These are phyloP conservation scores for Termitomyces sp. DNA, from an alignment of 768 basidiomycete genomes.

Conservation along the genomic window DNA sequence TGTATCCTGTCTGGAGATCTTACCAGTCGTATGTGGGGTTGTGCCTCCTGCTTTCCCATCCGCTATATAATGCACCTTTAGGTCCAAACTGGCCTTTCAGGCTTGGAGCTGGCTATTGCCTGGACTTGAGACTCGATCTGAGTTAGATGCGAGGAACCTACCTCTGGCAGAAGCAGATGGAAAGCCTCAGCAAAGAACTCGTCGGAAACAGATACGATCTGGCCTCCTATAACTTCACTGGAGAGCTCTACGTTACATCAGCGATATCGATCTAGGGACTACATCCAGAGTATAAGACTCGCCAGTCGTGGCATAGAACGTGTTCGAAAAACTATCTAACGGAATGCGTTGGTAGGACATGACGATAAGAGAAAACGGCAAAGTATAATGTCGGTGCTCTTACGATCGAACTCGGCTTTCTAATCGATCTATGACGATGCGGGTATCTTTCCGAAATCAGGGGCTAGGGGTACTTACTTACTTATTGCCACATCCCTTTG, in stretches of 20 bases:
- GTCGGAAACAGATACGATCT: constrained; percentile 77
- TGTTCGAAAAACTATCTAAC: constrained; percentile 41
- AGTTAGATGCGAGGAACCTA: constrained; percentile 28
- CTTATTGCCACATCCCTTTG: background rate
- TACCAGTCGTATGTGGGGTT: constrained; percentile 90
- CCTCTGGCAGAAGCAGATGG: constrained; percentile 81
- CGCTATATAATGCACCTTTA: constrained; percentile 90
- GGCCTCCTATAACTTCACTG: constrained; percentile 77
- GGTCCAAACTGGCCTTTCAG: constrained; percentile 97
- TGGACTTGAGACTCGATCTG: constrained; percentile 1
- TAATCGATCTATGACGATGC: background rate
- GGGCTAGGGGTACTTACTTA: background rate
- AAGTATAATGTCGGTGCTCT: no score
- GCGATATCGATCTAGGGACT: background rate
- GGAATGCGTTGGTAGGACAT: constrained; percentile 46
- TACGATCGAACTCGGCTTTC: background rate
- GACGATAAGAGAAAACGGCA: no score
- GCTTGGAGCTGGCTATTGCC: constrained; percentile 70
- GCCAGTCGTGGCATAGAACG: constrained; percentile 54
- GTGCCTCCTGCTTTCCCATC: constrained; percentile 93
- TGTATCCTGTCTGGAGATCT: background rate
- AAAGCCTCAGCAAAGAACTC: constrained; percentile 92
- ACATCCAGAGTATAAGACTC: background rate
- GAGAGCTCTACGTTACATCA: constrained; percentile 67
- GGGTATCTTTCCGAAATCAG: background rate